Conservation (phyloP, 2,329 filamentous ascomycete genomes). For the Aspergillus awamori region DNA sequence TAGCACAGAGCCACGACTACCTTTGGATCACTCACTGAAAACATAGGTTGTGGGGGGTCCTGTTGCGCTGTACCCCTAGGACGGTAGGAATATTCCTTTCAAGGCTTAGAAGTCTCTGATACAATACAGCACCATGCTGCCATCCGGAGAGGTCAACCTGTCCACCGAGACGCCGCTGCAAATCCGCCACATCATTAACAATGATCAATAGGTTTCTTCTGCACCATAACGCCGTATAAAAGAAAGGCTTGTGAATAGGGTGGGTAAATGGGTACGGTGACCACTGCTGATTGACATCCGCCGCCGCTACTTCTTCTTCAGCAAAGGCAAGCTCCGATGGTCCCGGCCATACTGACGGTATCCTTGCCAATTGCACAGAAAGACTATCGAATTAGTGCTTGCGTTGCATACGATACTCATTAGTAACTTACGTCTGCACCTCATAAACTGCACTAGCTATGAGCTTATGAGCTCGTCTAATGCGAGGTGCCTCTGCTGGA, state of each 20-base stretch:
- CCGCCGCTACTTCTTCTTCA: background rate
- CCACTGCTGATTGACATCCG: slow-evolving; percentile 3
- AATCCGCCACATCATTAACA: background rate
- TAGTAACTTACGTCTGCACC: slow-evolving; percentile 3
- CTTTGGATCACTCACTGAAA: background rate
- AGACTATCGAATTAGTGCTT: background rate
- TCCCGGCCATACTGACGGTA: background rate
- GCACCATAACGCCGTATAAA: background rate
- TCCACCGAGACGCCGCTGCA: background rate
- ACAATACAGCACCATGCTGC: background rate
- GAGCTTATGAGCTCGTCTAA: background rate
- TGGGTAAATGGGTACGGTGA: slow-evolving; percentile 1
- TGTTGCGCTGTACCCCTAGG: background rate
- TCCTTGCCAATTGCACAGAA: slow-evolving; percentile 1
- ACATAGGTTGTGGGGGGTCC: slow-evolving; percentile 5
- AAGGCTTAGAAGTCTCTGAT: background rate
- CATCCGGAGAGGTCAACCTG: background rate
- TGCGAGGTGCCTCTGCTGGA: background rate
- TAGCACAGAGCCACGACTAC: background rate
- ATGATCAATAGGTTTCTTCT: background rate
- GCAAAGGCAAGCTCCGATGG: background rate
- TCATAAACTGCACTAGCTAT: slow-evolving; percentile 5
- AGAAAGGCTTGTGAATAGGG: background rate
- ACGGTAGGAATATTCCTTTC: background rate
- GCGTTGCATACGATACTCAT: background rate